A percentile compares a stretch with the other conserved stretches of the same genome.
phyloP scores from a whole-genome alignment of 2,329 filamentous ascomycete species.

The Arthrobotrys sinensis region DNA sequence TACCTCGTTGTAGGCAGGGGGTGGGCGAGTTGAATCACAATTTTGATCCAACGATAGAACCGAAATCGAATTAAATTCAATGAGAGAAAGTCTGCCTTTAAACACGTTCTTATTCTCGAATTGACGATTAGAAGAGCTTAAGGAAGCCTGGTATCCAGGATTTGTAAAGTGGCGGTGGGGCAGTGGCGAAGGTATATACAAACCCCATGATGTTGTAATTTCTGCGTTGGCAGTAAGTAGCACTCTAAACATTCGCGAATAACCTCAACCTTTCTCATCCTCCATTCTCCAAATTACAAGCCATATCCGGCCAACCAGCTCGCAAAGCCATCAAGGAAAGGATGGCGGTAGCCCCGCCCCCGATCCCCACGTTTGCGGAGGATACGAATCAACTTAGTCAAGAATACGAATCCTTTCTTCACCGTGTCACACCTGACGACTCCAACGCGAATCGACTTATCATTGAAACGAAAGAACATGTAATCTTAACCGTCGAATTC shows the following conservation, averaged over 20 bases:
- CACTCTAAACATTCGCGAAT: constrained; percentile 7
- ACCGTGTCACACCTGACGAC: constrained; percentile 45
- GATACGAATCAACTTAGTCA: constrained; percentile 44
- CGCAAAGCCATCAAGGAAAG: neutral
- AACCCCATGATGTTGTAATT: constrained; percentile 27
- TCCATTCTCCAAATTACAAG: neutral
- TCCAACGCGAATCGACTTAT: constrained; percentile 20
- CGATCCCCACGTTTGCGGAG: constrained; percentile 53
- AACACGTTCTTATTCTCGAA: too few relatives aligned
- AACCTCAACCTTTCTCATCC: constrained; percentile 10
- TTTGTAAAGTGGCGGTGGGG: too few relatives aligned
- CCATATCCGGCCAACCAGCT: constrained; percentile 21
- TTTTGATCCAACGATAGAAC: too few relatives aligned
- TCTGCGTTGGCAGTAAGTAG: constrained; percentile 9
- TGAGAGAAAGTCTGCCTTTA: too few relatives aligned
- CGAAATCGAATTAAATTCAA: too few relatives aligned
- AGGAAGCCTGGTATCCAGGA: too few relatives aligned
- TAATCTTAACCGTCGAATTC: constrained; percentile 40
- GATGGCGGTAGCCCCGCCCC: constrained; percentile 46
- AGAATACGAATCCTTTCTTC: constrained; percentile 53
- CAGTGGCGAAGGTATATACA: neutral
- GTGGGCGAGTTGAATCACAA: too few relatives aligned
- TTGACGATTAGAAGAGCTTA: too few relatives aligned
- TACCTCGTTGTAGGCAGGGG: too few relatives aligned
- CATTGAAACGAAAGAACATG: constrained; percentile 53